A percentile compares a stretch with the other conserved stretches of the same genome.
Evolutionary conservation across 148 eudicot genomes (phyloP).

Genomic region (Euryodendron excelsum): DNA sequence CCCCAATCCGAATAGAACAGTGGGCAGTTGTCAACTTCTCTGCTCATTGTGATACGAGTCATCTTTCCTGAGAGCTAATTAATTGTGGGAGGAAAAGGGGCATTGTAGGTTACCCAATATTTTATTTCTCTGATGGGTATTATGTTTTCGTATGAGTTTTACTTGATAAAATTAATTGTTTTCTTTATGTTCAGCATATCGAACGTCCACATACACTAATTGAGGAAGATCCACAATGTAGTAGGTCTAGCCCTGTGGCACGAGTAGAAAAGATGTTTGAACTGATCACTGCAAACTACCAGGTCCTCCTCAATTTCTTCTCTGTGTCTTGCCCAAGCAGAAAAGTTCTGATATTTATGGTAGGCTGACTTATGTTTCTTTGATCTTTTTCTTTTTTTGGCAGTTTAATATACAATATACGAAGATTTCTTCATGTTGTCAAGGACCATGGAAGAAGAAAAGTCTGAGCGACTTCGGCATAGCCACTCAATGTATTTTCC

Average conservation of each 20-base stretch:
- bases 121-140: neutral
- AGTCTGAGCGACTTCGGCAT: conserved; percentile 68
- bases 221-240: conserved; percentile 66
- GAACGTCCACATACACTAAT: conserved; percentile 64
- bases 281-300: conserved; percentile 64
- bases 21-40: conserved; percentile 97
- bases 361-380: conserved; percentile 17
- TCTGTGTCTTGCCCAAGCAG: conserved; percentile 82
- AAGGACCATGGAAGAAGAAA: conserved; percentile 96
- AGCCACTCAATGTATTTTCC: conserved; percentile 80
- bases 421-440: conserved; percentile 7
- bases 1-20: conserved; percentile 55
- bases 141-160: neutral
- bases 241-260: conserved; percentile 48
- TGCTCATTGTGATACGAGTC: conserved; percentile 68
- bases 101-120: conserved; percentile 50
- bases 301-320: conserved; percentile 70
- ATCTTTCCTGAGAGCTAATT: conserved; percentile 60
- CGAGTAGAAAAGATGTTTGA: conserved; percentile 88
- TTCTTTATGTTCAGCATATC: conserved; percentile 42
- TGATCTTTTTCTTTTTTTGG: neutral
- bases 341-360: conserved; percentile 81
- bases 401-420: neutral
- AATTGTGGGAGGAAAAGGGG: conserved; percentile 73
- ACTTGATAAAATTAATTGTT: conserved; percentile 10